Evolutionary conservation across 1,284 basidiomycete species (phyloP).

Genomic region (Agaricales sp.): DNA sequence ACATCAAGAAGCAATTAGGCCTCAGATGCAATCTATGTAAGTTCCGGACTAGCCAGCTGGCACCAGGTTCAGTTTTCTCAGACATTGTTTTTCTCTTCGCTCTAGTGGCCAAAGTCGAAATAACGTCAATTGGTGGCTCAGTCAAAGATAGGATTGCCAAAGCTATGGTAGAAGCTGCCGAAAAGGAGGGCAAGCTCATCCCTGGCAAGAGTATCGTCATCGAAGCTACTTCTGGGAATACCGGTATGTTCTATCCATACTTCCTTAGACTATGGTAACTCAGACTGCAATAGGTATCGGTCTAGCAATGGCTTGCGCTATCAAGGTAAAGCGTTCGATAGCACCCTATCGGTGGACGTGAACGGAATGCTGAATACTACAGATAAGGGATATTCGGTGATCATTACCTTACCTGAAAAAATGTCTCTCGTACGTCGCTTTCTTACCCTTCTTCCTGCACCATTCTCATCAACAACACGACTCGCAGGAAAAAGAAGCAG

Average conservation of each 20-base stretch:
- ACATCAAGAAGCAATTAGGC: constrained; percentile 64
- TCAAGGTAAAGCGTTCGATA: constrained; percentile 75
- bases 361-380: constrained; percentile 61
- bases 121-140: constrained; percentile 84
- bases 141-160: constrained; percentile 96
- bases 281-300: constrained; percentile 60
- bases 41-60: too few relatives aligned
- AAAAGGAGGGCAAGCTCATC: constrained; percentile 76
- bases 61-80: not conserved
- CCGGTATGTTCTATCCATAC: constrained; percentile 43
- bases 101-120: constrained; percentile 85
- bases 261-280: constrained; percentile 5
- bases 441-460: not conserved
- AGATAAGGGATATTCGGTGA: constrained; percentile 83
- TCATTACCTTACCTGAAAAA: constrained; percentile 95
- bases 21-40: constrained; percentile 86
- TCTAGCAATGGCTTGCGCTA: constrained; percentile 83
- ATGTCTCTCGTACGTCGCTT: constrained; percentile 71
- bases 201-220: constrained; percentile 90
- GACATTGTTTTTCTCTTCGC: not conserved
- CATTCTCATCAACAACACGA: constrained; percentile 2
- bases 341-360: constrained; percentile 6
- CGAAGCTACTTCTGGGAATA: constrained; percentile 91
- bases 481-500: constrained; percentile 82
- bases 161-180: constrained; percentile 93